Evolutionary conservation across 2,329 filamentous ascomycete genomes (phyloP).

Genomic region (Teratosphaeria destructans): DNA sequence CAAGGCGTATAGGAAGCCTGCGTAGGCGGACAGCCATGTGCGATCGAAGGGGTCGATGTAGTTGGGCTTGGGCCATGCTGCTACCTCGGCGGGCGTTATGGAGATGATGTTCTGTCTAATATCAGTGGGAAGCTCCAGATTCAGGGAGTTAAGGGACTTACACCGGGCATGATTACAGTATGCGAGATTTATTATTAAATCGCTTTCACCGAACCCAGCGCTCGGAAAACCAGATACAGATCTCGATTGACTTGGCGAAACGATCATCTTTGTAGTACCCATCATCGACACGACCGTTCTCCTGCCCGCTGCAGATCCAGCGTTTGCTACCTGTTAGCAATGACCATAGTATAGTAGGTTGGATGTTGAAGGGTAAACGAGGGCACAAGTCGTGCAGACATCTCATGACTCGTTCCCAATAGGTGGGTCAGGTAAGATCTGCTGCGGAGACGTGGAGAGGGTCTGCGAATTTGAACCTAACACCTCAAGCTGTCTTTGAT

Average conservation of each 20-base stretch:
- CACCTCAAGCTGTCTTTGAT: not conserved
- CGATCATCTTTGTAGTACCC: not conserved
- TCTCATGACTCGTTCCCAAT: not conserved
- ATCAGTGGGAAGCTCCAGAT: not conserved
- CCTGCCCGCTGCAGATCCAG: not conserved
- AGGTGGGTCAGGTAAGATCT: not conserved
- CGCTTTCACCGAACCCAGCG: not conserved
- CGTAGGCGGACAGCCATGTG: conserved; percentile 24
- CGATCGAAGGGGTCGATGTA: conserved; percentile 20
- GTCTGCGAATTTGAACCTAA: not conserved
- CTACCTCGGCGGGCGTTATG: conserved; percentile 16
- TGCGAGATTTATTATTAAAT: not conserved
- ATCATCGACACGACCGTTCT: not conserved
- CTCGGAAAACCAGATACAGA: not conserved
- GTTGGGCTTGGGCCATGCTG: conserved; percentile 24
- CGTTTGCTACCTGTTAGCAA: not conserved
- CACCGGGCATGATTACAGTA: not conserved
- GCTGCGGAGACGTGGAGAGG: not conserved
- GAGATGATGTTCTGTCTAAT: conserved; percentile 15
- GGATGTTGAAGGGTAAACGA: not conserved
- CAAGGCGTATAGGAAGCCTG: conserved; percentile 15
- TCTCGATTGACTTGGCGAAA: not conserved
- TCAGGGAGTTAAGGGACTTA: not conserved
- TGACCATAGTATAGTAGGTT: not conserved
- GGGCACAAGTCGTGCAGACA: not conserved